phyloP scores from a whole-genome alignment of 257 asterid genomes.

The Penstemon barbatus region DNA sequence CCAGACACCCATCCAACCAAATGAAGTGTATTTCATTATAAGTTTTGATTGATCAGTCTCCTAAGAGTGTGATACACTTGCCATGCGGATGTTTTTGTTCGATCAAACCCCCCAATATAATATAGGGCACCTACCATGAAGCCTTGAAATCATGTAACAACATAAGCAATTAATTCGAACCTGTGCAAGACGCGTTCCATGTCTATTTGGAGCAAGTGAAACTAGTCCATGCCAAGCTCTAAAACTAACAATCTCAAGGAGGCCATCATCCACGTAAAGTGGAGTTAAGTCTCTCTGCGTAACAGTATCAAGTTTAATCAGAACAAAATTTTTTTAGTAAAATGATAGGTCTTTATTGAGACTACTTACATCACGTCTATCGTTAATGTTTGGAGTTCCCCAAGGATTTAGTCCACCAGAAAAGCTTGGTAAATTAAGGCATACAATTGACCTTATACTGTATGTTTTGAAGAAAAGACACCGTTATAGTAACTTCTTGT shows the following conservation, averaged over 20 bases:
- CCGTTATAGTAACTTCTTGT: conserved; percentile 1
- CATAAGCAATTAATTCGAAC: conserved; percentile 26
- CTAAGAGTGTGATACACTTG: too few species aligned
- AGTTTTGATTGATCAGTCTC: too few species aligned
- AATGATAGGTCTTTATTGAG: background rate
- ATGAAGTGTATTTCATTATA: too few species aligned
- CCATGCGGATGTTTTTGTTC: too few species aligned
- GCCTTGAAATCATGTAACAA: too few species aligned
- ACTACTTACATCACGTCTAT: conserved; percentile 2
- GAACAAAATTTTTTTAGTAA: conserved; percentile 7
- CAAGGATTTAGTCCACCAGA: conserved; percentile 98
- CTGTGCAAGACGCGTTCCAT: conserved; percentile 98
- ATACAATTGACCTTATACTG: conserved; percentile 92
- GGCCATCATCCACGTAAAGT: conserved; percentile 87
- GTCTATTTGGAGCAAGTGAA: conserved; percentile 80
- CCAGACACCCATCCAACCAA: too few species aligned
- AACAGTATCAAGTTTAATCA: conserved; percentile 7
- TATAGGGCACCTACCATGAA: too few species aligned
- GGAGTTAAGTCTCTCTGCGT: conserved; percentile 81
- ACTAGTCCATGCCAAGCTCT: conserved; percentile 96
- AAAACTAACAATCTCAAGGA: conserved; percentile 89
- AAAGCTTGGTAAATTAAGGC: conserved; percentile 95
- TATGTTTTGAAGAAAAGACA: background rate
- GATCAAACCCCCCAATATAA: too few species aligned
- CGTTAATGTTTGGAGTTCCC: conserved; percentile 76